phyloP scores from a whole-genome alignment of 2,329 filamentous ascomycete species.

The Cladosporium oxysporum region DNA sequence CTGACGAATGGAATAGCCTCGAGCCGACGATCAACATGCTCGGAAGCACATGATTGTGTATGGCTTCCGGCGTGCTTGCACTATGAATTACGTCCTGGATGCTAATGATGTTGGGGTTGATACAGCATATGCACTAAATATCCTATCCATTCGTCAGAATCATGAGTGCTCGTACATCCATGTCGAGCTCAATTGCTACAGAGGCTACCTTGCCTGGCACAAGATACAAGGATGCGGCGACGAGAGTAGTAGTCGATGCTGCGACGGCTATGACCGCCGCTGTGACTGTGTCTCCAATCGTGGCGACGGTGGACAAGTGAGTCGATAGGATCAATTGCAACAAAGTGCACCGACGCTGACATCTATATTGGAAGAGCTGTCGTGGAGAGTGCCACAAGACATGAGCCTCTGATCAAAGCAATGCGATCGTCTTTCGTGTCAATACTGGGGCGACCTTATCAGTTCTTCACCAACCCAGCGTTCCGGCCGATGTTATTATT shows the following conservation, averaged over 20 bases:
- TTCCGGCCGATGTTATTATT: slow-evolving; percentile 27
- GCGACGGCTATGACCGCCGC: slow-evolving; percentile 26
- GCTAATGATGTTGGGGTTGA: not conserved
- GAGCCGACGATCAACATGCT: not conserved
- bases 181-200: not conserved
- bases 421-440: slow-evolving; percentile 18
- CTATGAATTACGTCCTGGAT: not conserved
- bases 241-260: slow-evolving; percentile 23
- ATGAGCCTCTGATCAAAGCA: slow-evolving; percentile 20
- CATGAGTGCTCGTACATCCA: not conserved
- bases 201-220: not conserved
- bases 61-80: not conserved
- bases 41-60: not conserved
- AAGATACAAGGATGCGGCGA: not conserved
- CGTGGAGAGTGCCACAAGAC: slow-evolving; percentile 26
- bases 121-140: not conserved
- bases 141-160: not conserved
- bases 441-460: slow-evolving; percentile 22
- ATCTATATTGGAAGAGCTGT: slow-evolving; percentile 25
- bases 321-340: not conserved
- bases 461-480: slow-evolving; percentile 24
- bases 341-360: not conserved
- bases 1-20: not conserved
- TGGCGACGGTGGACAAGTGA: slow-evolving; percentile 29
- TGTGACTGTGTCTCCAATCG: slow-evolving; percentile 27